Evolutionary conservation across 345 rosid species (phyloP), one percentile per base, ranked within the genome.

Genomic region (Citrus hindsii): DNA sequence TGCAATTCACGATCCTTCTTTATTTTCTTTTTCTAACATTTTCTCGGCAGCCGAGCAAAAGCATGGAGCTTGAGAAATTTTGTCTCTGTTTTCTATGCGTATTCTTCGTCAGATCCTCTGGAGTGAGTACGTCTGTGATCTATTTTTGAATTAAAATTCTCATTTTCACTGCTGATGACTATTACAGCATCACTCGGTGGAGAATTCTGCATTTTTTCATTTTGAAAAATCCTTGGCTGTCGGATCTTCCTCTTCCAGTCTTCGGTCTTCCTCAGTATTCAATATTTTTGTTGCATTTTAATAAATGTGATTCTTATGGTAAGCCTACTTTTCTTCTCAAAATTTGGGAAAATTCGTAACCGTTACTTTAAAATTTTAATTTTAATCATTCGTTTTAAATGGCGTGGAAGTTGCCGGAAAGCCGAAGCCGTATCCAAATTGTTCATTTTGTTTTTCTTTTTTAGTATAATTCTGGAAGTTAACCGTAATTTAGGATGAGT

Each of bases 321-420:
- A 53, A 30, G 19, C 18, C 22, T 30, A 30, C 6, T 24, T 22
- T 14, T 38, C 30, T 24, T 73, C 59, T 73, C 3, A 7, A 35
- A 65, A 65, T 32, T 19, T 18, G 22, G 18, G 24, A 30, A 48
- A 70, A 37, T 60, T 37, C 67, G 18, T 37, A 61, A 22, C 69
- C 27, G 38, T 61, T 69, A 3, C 46, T 7, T 21, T 21, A 21
- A 66, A 66, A 66, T 66, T 33, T 35, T 7, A 32, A 8, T 8
- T 65, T 69, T 18, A 48, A 27, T 51, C 37, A 12, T 37, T 18
- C 6, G 58, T 16, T 53, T 18, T 63, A 22, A 40, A 51, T 21
- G 25, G 25, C 73, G 77, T 37, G 48, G 42, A 74, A 65, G 53
- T 71, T 30, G 67, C 76, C 66, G 59, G 63, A 37, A 25, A 30